A percentile compares a stretch with the other conserved stretches of the same genome.
Evolutionary conservation across 2,329 filamentous ascomycete species (phyloP).

Genomic region (Capronia coronata): DNA sequence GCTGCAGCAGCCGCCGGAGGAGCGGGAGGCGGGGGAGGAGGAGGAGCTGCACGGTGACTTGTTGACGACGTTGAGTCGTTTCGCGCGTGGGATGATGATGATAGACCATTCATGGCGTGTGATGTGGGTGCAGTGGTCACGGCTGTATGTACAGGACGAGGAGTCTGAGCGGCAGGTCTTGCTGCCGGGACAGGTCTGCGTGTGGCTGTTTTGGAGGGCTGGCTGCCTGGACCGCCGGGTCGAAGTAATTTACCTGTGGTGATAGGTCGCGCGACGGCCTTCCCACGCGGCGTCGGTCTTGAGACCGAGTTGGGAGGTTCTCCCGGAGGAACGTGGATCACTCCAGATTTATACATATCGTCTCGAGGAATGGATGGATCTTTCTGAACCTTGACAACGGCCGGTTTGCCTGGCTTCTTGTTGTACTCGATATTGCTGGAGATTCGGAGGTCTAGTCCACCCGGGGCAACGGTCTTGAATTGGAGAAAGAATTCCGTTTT

Average conservation of each 20-base stretch:
- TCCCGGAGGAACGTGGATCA: constrained; percentile 77
- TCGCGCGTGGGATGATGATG: constrained; percentile 46
- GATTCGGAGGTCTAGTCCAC: constrained; percentile 74
- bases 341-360: constrained; percentile 90
- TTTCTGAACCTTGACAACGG: constrained; percentile 81
- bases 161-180: constrained; percentile 31
- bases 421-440: constrained; percentile 84
- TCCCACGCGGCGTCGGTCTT: constrained; percentile 76
- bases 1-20: constrained; percentile 61
- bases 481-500: constrained; percentile 98
- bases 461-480: constrained; percentile 70
- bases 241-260: constrained; percentile 88
- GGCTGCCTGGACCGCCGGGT: constrained; percentile 77
- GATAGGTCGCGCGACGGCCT: constrained; percentile 81
- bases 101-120: constrained; percentile 36
- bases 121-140: constrained; percentile 8
- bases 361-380: constrained; percentile 65
- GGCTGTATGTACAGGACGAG: constrained; percentile 28
- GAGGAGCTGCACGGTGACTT: constrained; percentile 41
- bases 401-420: constrained; percentile 93
- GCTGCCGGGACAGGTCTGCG: constrained; percentile 34
- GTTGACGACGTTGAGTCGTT: constrained; percentile 50
- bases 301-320: constrained; percentile 78
- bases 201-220: constrained; percentile 56
- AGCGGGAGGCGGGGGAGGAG: constrained; percentile 60